A percentile compares a stretch with the other conserved stretches of the same genome.
These are phyloP conservation scores for Tetracladium setigerum DNA, from an alignment of 495 filamentous ascomycete species.

Conservation along the genomic window DNA sequence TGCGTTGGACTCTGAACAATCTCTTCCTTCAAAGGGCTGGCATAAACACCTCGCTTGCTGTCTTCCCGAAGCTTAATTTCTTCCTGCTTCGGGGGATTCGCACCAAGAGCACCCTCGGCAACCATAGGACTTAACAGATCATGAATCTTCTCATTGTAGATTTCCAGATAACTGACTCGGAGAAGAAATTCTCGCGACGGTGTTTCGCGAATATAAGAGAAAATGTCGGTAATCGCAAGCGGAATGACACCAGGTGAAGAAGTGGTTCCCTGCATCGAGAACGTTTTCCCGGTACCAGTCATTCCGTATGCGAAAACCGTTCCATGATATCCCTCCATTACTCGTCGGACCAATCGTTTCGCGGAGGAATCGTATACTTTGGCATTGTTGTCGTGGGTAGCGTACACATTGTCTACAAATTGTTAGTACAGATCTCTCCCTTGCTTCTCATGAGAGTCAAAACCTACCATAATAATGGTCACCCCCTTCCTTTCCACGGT, in stretches of 20 bases:
- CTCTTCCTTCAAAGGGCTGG: constrained; percentile 92
- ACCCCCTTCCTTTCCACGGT: constrained; percentile 80
- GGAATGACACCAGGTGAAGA: constrained; percentile 96
- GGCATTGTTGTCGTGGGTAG: constrained; percentile 83
- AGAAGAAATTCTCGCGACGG: constrained; percentile 90
- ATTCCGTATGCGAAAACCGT: constrained; percentile 99
- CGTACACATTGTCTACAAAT: constrained; percentile 83
- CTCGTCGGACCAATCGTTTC: constrained; percentile 87
- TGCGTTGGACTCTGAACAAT: constrained; percentile 98
- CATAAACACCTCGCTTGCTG: constrained; percentile 92
- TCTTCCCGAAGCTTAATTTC: constrained; percentile 97
- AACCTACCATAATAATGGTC: constrained; percentile 85
- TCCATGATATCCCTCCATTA: constrained; percentile 98
- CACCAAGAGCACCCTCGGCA: constrained; percentile 36
- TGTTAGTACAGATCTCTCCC: background rate
- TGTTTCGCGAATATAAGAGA: constrained; percentile 96
- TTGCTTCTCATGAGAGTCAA: background rate
- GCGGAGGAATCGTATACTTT: constrained; percentile 90
- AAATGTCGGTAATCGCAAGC: constrained; percentile 95
- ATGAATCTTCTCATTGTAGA: constrained; percentile 97
- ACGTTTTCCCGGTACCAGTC: constrained; percentile 98
- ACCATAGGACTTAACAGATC: constrained; percentile 76
- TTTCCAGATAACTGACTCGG: constrained; percentile 95
- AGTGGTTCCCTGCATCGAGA: constrained; percentile 98
- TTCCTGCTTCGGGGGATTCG: constrained; percentile 48